Percentiles rank a stretch among this genome's conserved stretches.
phyloP scores from a whole-genome alignment of 352 stramenopile species.

The Pythium insidiosum region DNA sequence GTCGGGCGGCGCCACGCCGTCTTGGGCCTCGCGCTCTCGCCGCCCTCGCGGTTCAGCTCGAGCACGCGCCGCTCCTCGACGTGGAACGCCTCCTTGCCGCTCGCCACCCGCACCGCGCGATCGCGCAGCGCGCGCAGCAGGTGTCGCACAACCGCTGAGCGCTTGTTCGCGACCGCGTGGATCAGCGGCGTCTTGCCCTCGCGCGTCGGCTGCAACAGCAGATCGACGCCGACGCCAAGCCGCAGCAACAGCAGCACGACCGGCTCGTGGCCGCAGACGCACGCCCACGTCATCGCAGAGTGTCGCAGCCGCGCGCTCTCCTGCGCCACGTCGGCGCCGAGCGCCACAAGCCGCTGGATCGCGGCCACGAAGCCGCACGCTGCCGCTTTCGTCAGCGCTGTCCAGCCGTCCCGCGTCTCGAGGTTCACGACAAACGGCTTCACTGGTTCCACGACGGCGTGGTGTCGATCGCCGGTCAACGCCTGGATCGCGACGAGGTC shows the following conservation, averaged over 20 bases:
- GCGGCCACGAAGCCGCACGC: conserved; percentile 31
- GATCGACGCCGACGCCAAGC: conserved; percentile 16
- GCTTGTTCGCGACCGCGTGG: conserved; percentile 49
- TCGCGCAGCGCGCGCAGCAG: conserved; percentile 37
- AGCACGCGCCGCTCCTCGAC: conserved; percentile 10
- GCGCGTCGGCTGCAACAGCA: conserved; percentile 27
- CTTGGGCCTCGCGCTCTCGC: not conserved
- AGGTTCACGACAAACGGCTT: conserved; percentile 34
- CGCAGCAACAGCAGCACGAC: conserved; percentile 47
- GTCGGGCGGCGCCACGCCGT: not conserved
- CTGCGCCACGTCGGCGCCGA: conserved; percentile 32
- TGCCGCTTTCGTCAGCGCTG: conserved; percentile 54
- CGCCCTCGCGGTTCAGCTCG: not conserved
- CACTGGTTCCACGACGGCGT: conserved; percentile 3
- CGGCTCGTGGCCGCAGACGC: conserved; percentile 61
- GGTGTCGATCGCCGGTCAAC: conserved; percentile 1
- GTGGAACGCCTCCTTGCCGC: conserved; percentile 21
- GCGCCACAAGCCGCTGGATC: conserved; percentile 28
- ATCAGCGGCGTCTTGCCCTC: conserved; percentile 66
- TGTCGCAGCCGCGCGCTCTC: conserved; percentile 48
- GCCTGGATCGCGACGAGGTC: conserved; percentile 5
- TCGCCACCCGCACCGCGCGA: not conserved
- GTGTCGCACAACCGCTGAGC: conserved; percentile 43
- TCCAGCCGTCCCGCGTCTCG: conserved; percentile 63
- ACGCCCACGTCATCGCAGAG: conserved; percentile 68